Evolutionary conservation across 805 yeast species (phyloP).

Genomic region (Starmera dryadoides): DNA sequence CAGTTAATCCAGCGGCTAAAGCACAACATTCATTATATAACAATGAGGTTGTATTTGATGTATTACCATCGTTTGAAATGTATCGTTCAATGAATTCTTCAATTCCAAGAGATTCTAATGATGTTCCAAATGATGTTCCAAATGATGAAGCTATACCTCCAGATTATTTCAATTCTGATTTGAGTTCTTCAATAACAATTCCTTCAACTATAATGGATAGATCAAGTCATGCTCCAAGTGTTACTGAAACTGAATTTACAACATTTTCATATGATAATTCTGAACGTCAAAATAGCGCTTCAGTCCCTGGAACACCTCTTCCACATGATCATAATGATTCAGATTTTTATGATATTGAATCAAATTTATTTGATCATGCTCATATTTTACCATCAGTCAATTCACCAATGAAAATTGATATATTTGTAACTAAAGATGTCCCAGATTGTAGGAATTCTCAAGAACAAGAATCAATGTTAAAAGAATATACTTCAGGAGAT

Average conservation of each 20-base stretch:
- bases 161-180: slow-evolving; percentile 17
- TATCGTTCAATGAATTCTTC: slow-evolving; percentile 39
- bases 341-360: slow-evolving; percentile 19
- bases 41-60: slow-evolving; percentile 32
- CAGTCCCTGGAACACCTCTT: too few relatives aligned
- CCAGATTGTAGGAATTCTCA: slow-evolving; percentile 42
- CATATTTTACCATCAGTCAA: slow-evolving; percentile 33
- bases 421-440: slow-evolving; percentile 43
- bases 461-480: slow-evolving; percentile 24
- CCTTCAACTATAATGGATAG: background rate
- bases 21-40: background rate
- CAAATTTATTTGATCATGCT: slow-evolving; percentile 42
- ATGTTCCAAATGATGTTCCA: slow-evolving; percentile 10
- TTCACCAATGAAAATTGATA: slow-evolving; percentile 39
- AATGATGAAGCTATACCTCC: slow-evolving; percentile 27
- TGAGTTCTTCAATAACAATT: background rate
- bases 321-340: too few relatives aligned
- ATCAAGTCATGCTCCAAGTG: background rate
- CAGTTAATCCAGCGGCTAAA: background rate
- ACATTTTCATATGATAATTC: too few relatives aligned
- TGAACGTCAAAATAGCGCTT: too few relatives aligned
- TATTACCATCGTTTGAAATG: slow-evolving; percentile 65
- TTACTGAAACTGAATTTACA: background rate
- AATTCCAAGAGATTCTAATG: slow-evolving; percentile 32
- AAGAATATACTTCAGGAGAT: slow-evolving; percentile 51